phyloP scores from a whole-genome alignment of 257 asterid genomes.

The Phtheirospermum japonicum region DNA sequence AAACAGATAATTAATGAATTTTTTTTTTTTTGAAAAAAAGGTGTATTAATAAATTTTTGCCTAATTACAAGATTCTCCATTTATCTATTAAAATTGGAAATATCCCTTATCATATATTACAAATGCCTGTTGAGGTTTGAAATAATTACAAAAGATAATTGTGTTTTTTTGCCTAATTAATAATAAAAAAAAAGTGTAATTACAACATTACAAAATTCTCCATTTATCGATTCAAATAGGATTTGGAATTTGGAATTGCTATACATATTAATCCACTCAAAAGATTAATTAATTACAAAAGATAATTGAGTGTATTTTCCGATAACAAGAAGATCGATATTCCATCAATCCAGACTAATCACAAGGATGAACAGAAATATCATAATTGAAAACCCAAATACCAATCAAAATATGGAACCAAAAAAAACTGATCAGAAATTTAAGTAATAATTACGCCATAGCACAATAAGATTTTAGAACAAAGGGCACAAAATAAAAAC shows the following conservation, averaged over 20 bases:
- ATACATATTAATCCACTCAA: too few species aligned
- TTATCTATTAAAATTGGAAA: too few species aligned
- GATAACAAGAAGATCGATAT: neutral
- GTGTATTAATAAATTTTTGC: neutral
- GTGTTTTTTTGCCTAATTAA: too few species aligned
- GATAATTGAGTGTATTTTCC: neutral
- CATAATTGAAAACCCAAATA: conserved; percentile 1
- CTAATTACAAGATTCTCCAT: neutral
- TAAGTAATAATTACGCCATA: neutral
- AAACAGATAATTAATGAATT: conserved; percentile 15
- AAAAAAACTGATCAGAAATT: neutral
- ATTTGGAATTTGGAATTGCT: too few species aligned
- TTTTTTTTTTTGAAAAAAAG: too few species aligned
- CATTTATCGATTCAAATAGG: too few species aligned
- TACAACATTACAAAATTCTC: too few species aligned
- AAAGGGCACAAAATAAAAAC: neutral
- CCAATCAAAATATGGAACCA: neutral
- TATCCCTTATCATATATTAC: too few species aligned
- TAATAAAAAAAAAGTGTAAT: too few species aligned
- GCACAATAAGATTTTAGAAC: neutral
- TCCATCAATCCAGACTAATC: neutral
- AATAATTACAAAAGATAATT: too few species aligned
- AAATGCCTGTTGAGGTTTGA: too few species aligned
- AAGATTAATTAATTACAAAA: too few species aligned
- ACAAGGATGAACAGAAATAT: neutral